Base-by-base conservation (phyloP, 2,329 filamentous ascomycete species). In the Diaporthe sp. region DNA sequence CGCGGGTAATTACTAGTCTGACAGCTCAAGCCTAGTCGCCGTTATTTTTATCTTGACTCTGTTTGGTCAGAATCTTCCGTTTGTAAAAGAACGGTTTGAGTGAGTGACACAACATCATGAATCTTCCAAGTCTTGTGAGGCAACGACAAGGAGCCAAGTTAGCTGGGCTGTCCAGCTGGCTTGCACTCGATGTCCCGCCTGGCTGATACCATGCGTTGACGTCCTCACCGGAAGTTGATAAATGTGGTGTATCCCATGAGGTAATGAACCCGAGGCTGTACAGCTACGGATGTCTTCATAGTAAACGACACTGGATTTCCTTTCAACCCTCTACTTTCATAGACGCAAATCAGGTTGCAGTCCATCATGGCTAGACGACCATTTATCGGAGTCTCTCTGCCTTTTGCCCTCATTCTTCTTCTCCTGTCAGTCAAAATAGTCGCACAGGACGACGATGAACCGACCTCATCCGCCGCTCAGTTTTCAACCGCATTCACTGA, bases 401-500 rank as follows among this genome's bases (percentile, higher is more conserved):
- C 45, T 2, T 3, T 67, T 6, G 19, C 12, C 35, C 45, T 67
- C 9, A 1, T 40, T 2, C 3, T 67, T 0, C 45, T 67, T 15
- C 45, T 67, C 8, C n/a, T 67, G 1, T 52, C 30, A 7, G 33
- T 22, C 22, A 25, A 7, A 9, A 38, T 10, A 8, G 5, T 38
- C 12, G 61, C 61, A 22, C 42, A 50, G 19, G 61, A 50, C 52
- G 61, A 50, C 13, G 64, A 67, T 7, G 64, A 67, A 4, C 64
- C 64, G 4, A 67, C 64, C 9, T 67, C 64, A 25, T 67, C 64
- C 8, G 33, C 64, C 1, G 33, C 45, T 22, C 45, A 67, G 33
- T 22, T 52, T 2, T 67, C 64, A 12, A 67, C 64, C 0, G 72
- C 80, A 30, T 83, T 83, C 74, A 79, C 78, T 35, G 83, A 85